These are phyloP conservation scores for Eudorina sp. DNA, from an alignment of 139 green algal species.

Conservation along the genomic window DNA sequence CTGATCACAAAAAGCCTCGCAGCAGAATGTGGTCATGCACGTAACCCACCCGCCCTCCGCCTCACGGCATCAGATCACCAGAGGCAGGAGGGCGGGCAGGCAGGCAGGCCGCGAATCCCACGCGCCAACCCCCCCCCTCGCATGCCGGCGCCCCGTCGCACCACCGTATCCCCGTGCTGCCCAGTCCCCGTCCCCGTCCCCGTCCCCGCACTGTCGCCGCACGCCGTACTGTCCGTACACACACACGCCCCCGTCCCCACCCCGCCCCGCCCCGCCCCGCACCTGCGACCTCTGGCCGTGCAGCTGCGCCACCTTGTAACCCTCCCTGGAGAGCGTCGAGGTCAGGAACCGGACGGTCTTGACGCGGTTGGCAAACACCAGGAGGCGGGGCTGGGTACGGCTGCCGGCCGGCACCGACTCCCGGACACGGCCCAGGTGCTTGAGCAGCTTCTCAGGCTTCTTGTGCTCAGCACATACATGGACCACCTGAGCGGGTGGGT, in stretches of 20 bases:
- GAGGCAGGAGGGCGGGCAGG: no score
- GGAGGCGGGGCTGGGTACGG: conserved; percentile 76
- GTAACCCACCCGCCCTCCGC: neutral
- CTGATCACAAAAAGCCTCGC: no score
- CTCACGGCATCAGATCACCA: no score
- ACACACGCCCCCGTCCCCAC: neutral
- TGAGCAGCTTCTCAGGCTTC: conserved; percentile 87
- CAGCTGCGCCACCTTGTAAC: conserved; percentile 71
- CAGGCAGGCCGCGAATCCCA: no score
- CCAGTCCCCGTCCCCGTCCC: neutral
- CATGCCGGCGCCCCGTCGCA: no score
- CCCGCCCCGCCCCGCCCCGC: neutral
- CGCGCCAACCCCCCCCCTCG: no score
- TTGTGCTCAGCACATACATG: conserved; percentile 97
- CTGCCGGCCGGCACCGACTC: conserved; percentile 42
- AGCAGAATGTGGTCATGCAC: no score
- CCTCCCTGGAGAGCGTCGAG: conserved; percentile 50
- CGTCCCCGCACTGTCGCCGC: neutral
- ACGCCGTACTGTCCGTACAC: neutral
- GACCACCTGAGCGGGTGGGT: conserved; percentile 76
- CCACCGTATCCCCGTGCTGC: neutral
- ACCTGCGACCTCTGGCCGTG: conserved; percentile 85
- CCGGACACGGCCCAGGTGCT: conserved; percentile 83
- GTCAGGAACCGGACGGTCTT: conserved; percentile 79
- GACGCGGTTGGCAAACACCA: conserved; percentile 93